These are phyloP conservation scores for Prunus mume DNA, from an alignment of 306 rosid species.

Conservation along the genomic window DNA sequence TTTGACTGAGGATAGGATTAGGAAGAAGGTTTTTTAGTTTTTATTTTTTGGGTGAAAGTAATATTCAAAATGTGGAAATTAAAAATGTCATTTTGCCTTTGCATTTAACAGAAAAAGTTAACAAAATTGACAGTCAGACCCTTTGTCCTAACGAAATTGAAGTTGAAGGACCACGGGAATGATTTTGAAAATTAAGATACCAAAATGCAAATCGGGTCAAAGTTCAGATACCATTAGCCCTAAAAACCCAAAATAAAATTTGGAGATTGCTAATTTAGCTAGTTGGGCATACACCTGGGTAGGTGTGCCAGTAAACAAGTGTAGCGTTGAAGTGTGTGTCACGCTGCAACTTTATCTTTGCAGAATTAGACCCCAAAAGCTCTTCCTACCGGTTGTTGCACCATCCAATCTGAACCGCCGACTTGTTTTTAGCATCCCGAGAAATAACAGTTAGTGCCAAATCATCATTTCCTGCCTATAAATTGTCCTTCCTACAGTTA, in stretches of 20 bases:
- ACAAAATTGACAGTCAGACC: too few species aligned
- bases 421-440: constrained; percentile 17
- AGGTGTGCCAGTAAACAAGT: background rate
- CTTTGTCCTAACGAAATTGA: too few species aligned
- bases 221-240: too few species aligned
- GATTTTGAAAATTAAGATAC: rapidly evolving
- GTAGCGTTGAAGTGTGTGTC: constrained; percentile 17
- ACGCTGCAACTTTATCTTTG: constrained; percentile 24
- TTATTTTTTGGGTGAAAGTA: too few species aligned
- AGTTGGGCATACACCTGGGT: background rate
- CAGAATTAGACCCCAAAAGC: background rate
- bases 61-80: too few species aligned
- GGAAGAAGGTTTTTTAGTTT: too few species aligned
- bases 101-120: too few species aligned
- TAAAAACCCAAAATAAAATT: too few species aligned
- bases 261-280: background rate
- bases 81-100: too few species aligned
- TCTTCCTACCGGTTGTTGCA: background rate
- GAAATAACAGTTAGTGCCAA: background rate
- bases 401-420: background rate
- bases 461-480: constrained; percentile 3
- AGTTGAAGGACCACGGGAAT: too few species aligned
- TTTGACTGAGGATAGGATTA: too few species aligned
- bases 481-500: background rate
- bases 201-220: too few species aligned